Conservation (phyloP, 2,329 filamentous ascomycete genomes). For the Phoma sp. region DNA sequence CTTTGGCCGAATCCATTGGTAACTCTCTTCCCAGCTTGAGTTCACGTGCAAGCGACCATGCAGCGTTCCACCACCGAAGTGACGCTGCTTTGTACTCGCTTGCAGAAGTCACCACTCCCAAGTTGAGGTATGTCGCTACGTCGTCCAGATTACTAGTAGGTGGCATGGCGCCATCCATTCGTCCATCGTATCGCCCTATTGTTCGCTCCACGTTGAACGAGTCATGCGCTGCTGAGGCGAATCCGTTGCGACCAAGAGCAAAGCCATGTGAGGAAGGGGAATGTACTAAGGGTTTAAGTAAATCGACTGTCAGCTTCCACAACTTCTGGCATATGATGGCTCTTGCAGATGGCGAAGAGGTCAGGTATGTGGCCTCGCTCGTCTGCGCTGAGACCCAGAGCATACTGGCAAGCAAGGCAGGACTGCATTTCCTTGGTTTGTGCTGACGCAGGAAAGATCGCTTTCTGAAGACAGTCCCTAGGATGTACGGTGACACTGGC, state of each 20-base stretch:
- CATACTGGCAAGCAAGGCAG: slow-evolving; percentile 88
- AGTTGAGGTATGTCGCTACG: slow-evolving; percentile 88
- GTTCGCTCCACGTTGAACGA: slow-evolving; percentile 77
- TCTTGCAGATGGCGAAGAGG: slow-evolving; percentile 80
- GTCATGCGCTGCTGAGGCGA: slow-evolving; percentile 79
- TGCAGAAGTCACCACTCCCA: slow-evolving; percentile 89
- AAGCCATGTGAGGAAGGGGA: slow-evolving; percentile 65
- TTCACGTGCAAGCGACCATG: slow-evolving; percentile 89
- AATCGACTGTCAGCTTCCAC: slow-evolving; percentile 81
- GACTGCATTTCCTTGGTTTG: slow-evolving; percentile 81
- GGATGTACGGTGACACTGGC: slow-evolving; percentile 86
- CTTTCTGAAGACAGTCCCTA: slow-evolving; percentile 88
- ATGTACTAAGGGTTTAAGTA: slow-evolving; percentile 89
- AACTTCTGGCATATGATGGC: slow-evolving; percentile 87
- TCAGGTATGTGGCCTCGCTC: slow-evolving; percentile 84
- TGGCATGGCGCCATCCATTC: slow-evolving; percentile 55
- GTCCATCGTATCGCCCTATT: slow-evolving; percentile 57
- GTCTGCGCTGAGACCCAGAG: slow-evolving; percentile 95
- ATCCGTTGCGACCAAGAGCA: slow-evolving; percentile 60
- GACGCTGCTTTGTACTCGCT: slow-evolving; percentile 95
- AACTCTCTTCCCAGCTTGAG: slow-evolving; percentile 86
- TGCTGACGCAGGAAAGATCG: slow-evolving; percentile 84
- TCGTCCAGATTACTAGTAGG: slow-evolving; percentile 79
- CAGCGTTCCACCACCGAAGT: slow-evolving; percentile 93
- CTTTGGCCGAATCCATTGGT: slow-evolving; percentile 62